Evolutionary conservation across 306 rosid genomes (phyloP).

Genomic region (Lathyrus oleraceus): DNA sequence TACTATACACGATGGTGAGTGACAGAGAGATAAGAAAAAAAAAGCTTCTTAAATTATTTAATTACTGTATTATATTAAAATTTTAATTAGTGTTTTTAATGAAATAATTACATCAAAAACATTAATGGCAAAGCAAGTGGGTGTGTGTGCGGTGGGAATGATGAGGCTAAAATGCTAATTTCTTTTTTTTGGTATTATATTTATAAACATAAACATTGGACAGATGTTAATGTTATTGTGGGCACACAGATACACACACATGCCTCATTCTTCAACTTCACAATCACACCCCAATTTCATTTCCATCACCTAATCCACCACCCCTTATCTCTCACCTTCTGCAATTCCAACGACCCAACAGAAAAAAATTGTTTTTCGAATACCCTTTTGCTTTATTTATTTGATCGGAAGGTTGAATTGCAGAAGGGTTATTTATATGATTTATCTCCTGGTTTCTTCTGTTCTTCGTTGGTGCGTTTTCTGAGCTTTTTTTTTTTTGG

Average conservation of each 20-base stretch:
- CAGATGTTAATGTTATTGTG: constrained; percentile 29
- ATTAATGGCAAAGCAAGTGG: constrained; percentile 23
- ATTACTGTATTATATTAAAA: not conserved
- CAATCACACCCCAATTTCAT: constrained; percentile 33
- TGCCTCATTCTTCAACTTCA: constrained; percentile 37
- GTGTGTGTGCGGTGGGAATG: constrained; percentile 34
- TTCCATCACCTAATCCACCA: constrained; percentile 4
- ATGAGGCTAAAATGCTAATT: constrained; percentile 48
- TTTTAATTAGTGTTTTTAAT: not conserved
- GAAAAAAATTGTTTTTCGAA: not conserved
- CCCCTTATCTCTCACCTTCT: constrained; percentile 30
- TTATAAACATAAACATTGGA: constrained; percentile 54
- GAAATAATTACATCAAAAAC: not conserved
- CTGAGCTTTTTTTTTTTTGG: not conserved
- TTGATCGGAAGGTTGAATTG: constrained; percentile 46
- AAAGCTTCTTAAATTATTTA: not conserved
- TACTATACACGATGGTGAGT: not conserved
- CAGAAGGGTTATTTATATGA: constrained; percentile 53
- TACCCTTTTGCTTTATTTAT: constrained; percentile 17
- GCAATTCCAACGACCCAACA: constrained; percentile 18
- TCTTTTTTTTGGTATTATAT: constrained; percentile 41
- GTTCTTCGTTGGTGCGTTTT: constrained; percentile 64
- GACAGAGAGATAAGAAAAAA: not conserved
- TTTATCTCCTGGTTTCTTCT: constrained; percentile 43
- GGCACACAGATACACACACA: constrained; percentile 31